Evolutionary conservation across 345 rosid genomes (phyloP).

Genomic region (Lagerstroemia speciosa): DNA sequence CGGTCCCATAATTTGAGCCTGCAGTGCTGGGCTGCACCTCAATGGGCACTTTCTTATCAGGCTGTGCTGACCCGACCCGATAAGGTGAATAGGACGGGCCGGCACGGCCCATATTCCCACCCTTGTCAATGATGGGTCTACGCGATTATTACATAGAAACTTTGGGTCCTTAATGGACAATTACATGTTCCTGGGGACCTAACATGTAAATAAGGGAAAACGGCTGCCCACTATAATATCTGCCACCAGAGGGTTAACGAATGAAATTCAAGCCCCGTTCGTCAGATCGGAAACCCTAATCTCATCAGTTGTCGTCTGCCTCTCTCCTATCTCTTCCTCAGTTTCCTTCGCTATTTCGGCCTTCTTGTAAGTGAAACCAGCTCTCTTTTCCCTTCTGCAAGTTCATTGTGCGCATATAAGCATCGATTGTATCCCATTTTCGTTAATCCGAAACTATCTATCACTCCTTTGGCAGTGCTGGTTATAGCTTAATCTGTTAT

Average conservation of each 20-base stretch:
- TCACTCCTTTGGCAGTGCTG: background rate
- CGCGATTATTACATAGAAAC: background rate
- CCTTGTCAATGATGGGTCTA: background rate
- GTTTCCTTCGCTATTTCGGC: background rate
- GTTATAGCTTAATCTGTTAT: background rate
- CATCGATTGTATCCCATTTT: background rate
- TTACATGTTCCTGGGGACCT: background rate
- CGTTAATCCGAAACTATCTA: background rate
- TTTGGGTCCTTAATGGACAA: background rate
- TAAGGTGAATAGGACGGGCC: too few relatives aligned
- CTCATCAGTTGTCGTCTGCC: background rate
- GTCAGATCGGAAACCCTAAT: slow-evolving; percentile 4
- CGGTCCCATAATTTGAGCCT: too few relatives aligned
- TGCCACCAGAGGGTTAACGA: too few relatives aligned
- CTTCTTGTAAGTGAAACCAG: background rate
- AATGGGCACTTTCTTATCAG: background rate
- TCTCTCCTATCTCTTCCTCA: background rate
- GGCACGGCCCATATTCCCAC: too few relatives aligned
- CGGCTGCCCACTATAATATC: background rate
- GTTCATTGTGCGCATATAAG: background rate
- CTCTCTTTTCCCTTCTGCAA: background rate
- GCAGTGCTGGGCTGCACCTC: too few relatives aligned
- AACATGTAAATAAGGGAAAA: background rate
- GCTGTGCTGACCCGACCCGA: background rate
- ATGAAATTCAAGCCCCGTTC: background rate